Conservation (phyloP, 306 rosid genomes). For the Cucumis hystrix region DNA sequence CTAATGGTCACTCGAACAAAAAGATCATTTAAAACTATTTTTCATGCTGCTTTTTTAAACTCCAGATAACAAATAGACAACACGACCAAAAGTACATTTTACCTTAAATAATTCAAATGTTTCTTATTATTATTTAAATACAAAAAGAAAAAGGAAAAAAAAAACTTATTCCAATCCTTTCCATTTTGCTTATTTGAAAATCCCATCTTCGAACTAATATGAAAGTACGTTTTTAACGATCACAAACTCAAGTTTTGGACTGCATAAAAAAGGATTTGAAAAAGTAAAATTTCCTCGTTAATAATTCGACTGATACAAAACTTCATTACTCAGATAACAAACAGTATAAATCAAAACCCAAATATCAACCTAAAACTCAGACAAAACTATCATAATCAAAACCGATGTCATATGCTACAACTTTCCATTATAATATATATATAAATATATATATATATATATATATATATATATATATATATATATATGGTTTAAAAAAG, state of each 20-base stretch:
- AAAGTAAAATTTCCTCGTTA: neutral
- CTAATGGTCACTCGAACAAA: too few species aligned
- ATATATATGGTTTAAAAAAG: neutral
- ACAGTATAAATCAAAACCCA: neutral
- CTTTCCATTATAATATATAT: too few species aligned
- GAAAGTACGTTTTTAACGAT: too few species aligned
- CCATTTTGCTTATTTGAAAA: neutral
- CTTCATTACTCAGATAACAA: neutral
- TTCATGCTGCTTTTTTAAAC: too few species aligned
- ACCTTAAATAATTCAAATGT: neutral
- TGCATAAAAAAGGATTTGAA: neutral
- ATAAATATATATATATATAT: too few species aligned
- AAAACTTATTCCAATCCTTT: neutral
- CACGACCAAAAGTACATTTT: too few species aligned
- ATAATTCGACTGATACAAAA: neutral
- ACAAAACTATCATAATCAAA: neutral
- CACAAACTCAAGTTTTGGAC: too few species aligned
- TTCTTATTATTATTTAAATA: neutral
- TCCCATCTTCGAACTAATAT: neutral
- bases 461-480: neutral
- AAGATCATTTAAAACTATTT: too few species aligned
- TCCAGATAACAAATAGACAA: too few species aligned
- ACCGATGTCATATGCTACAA: too few species aligned
- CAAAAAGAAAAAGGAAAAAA: neutral
- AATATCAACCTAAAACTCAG: neutral